These are phyloP conservation scores for Beauveria sp. DNA, from an alignment of 2,329 filamentous ascomycete genomes.

Conservation along the genomic window DNA sequence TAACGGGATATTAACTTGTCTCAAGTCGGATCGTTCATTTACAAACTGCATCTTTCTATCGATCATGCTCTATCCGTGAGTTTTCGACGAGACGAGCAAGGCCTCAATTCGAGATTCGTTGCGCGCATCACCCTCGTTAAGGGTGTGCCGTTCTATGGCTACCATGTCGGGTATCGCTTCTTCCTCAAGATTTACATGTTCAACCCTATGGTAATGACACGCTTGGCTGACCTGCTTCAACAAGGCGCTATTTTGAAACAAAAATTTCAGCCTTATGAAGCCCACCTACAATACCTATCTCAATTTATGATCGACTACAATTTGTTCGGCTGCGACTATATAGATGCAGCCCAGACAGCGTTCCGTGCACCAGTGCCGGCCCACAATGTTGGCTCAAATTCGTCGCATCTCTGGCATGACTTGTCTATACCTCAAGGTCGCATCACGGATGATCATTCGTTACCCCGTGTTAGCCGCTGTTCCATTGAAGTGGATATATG, in stretches of 20 bases:
- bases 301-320: slow-evolving; percentile 99
- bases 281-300: slow-evolving; percentile 81
- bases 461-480: slow-evolving; percentile 80
- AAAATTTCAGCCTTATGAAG: slow-evolving; percentile 85
- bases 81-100: slow-evolving; percentile 69
- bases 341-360: slow-evolving; percentile 61
- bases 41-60: slow-evolving; percentile 74
- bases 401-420: slow-evolving; percentile 71
- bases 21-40: slow-evolving; percentile 67
- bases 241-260: slow-evolving; percentile 82
- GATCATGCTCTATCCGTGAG: slow-evolving; percentile 83
- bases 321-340: slow-evolving; percentile 85
- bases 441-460: slow-evolving; percentile 47
- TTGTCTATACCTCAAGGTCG: slow-evolving; percentile 50
- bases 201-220: slow-evolving; percentile 79
- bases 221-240: slow-evolving; percentile 76
- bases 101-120: slow-evolving; percentile 63
- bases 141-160: slow-evolving; percentile 92
- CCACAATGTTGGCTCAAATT: slow-evolving; percentile 51
- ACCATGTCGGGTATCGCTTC: slow-evolving; percentile 82
- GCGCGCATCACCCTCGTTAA: slow-evolving; percentile 89
- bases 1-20: slow-evolving; percentile 4
- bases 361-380: slow-evolving; percentile 73
- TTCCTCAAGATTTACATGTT: slow-evolving; percentile 94
- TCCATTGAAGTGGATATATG: slow-evolving; percentile 84